phyloP scores from a whole-genome alignment of 2,329 filamentous ascomycete genomes.

The Colletotrichum siamense region DNA sequence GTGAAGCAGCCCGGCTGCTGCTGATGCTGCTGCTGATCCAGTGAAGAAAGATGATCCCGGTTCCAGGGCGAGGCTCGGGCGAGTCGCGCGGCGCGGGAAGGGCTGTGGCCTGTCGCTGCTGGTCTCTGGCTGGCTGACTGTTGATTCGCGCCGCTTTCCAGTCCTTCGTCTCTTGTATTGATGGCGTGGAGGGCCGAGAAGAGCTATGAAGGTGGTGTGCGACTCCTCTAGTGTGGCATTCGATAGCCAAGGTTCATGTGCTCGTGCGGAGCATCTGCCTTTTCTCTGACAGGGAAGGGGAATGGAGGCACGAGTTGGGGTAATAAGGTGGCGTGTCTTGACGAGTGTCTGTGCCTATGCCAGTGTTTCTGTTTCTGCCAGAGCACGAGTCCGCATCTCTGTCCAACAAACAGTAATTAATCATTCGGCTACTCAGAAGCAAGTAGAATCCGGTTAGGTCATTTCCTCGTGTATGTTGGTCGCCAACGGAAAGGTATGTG shows the following conservation, averaged over 20 bases:
- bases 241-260: neutral
- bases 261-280: neutral
- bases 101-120: neutral
- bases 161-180: neutral
- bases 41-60: neutral
- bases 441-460: neutral
- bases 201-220: neutral
- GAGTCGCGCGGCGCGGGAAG: constrained; percentile 9
- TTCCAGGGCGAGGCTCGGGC: neutral
- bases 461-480: neutral
- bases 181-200: neutral
- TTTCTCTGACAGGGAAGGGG: neutral
- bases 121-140: neutral
- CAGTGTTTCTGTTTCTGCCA: neutral
- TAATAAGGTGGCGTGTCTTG: constrained; percentile 11
- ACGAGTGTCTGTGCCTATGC: neutral
- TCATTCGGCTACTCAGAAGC: neutral
- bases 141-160: neutral
- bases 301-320: constrained; percentile 8
- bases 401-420: neutral
- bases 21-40: neutral
- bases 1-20: neutral
- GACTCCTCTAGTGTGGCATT: neutral
- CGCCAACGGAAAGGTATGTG: neutral
- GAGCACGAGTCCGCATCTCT: neutral